phyloP scores from a whole-genome alignment of 352 stramenopile species.

The Phytophthora sansomeana region DNA sequence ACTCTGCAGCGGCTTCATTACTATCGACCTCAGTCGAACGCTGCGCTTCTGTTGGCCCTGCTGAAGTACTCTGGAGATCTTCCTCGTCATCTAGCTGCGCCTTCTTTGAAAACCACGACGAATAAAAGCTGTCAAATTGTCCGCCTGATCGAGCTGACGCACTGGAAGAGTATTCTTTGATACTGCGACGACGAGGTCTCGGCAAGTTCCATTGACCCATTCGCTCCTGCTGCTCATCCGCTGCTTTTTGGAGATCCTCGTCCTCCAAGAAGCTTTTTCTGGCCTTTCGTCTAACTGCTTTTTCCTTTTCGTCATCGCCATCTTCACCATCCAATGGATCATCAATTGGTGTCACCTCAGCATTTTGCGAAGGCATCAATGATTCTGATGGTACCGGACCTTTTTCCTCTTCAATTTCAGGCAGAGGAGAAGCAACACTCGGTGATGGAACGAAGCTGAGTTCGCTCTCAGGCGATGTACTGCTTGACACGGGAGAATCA shows the following conservation, averaged over 20 bases:
- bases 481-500: constrained; percentile 36
- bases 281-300: constrained; percentile 33
- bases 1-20: not conserved
- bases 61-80: constrained; percentile 4
- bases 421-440: constrained; percentile 28
- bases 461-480: constrained; percentile 34
- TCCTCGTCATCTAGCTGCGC: constrained; percentile 43
- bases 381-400: constrained; percentile 7
- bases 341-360: constrained; percentile 7
- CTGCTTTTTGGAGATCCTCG: constrained; percentile 39
- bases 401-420: constrained; percentile 38
- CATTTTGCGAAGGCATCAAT: constrained; percentile 6
- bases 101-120: constrained; percentile 78
- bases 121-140: constrained; percentile 80
- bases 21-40: not conserved
- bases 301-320: constrained; percentile 60
- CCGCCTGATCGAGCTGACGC: constrained; percentile 48
- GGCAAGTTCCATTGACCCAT: constrained; percentile 83
- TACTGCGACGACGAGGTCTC: constrained; percentile 50
- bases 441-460: constrained; percentile 37
- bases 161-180: constrained; percentile 51
- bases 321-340: constrained; percentile 54
- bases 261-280: constrained; percentile 42
- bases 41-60: not conserved
- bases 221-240: constrained; percentile 62